phyloP scores from a whole-genome alignment of 2,329 filamentous ascomycete genomes.

The Fusarium incarnatum region DNA sequence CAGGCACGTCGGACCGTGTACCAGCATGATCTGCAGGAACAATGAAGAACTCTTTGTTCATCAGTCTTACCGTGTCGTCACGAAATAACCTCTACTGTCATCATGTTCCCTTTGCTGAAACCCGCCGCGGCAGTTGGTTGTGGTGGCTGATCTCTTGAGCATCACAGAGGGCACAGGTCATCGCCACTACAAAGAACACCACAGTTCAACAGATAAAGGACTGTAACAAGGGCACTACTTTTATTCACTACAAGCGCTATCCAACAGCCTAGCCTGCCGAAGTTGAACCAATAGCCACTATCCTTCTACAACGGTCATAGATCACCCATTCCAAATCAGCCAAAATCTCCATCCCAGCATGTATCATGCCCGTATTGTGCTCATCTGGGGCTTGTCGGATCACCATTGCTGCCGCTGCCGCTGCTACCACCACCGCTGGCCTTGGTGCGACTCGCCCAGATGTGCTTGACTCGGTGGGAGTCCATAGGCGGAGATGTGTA shows the following conservation, averaged over 20 bases:
- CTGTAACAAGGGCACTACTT: slow-evolving; percentile 47
- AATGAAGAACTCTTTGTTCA: neutral
- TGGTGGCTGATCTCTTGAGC: neutral
- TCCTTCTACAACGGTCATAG: slow-evolving; percentile 7
- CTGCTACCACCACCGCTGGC: slow-evolving; percentile 57
- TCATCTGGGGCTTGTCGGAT: slow-evolving; percentile 62
- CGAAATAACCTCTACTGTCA: neutral
- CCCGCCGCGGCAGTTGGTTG: neutral
- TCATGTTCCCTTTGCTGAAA: neutral
- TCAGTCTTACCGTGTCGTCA: neutral
- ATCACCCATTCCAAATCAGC: neutral
- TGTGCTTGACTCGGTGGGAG: slow-evolving; percentile 33
- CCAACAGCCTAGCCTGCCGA: slow-evolving; percentile 38
- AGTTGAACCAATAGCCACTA: slow-evolving; percentile 30
- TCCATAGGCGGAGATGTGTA: slow-evolving; percentile 45
- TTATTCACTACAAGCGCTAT: slow-evolving; percentile 46
- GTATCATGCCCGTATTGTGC: neutral
- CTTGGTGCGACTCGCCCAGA: slow-evolving; percentile 45
- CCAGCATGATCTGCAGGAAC: neutral
- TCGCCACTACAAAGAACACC: neutral
- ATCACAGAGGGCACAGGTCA: neutral
- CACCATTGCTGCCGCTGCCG: slow-evolving; percentile 62
- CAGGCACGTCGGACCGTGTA: neutral
- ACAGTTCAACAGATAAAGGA: neutral
- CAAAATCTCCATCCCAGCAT: neutral